Conservation (phyloP, 768 basidiomycete species). For the Cystofilobasidium capitatum region DNA sequence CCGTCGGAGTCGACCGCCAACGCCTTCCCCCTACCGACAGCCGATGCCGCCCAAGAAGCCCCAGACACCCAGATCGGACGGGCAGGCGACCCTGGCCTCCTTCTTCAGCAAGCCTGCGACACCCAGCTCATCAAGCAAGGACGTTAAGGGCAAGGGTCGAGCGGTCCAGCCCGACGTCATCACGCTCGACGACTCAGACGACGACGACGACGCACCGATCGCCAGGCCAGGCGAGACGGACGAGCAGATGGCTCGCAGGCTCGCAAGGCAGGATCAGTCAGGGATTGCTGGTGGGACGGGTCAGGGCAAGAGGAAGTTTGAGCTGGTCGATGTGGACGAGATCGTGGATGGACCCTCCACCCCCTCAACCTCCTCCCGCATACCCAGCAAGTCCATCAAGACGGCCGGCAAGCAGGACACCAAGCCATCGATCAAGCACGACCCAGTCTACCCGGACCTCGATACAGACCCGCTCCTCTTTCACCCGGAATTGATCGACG, state of each 20-base stretch:
- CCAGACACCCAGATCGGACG: neutral
- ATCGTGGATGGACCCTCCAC: neutral
- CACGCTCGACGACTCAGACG: conserved; percentile 12
- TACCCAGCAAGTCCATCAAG: neutral
- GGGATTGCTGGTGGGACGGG: neutral
- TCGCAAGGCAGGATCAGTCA: neutral
- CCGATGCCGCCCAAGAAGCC: neutral
- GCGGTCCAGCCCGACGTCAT: neutral
- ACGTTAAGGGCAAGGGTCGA: neutral
- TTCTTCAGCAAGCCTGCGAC: conserved; percentile 16
- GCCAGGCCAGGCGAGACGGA: conserved; percentile 6
- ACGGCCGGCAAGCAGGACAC: neutral
- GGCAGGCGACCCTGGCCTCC: conserved; percentile 11
- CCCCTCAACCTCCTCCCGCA: neutral
- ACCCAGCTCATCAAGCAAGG: neutral
- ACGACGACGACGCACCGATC: neutral
- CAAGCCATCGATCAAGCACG: neutral
- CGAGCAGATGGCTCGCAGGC: conserved; percentile 12
- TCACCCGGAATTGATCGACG: conserved; percentile 15
- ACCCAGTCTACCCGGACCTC: conserved; percentile 11
- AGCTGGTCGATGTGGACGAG: neutral
- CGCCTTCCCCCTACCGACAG: no score
- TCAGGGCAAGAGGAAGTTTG: neutral
- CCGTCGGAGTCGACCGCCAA: no score
- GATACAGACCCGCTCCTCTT: conserved; percentile 23